phyloP scores from a whole-genome alignment of 1,139 yeast genomes.

The Zygosaccharomyces pseudobailii region DNA sequence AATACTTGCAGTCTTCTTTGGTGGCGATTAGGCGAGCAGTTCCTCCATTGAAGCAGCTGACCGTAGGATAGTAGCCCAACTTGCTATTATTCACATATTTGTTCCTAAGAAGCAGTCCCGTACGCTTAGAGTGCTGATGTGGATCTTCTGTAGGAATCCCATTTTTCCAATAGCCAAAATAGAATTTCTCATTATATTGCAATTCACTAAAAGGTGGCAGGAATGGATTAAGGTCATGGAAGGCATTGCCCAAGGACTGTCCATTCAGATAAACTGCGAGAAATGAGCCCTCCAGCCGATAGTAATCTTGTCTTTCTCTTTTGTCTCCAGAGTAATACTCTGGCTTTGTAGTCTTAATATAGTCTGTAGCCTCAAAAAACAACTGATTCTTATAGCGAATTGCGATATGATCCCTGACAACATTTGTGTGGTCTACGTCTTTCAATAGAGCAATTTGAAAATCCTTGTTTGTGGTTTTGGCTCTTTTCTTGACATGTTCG shows the following conservation, averaged over 20 bases:
- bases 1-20: conserved; percentile 17
- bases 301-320: conserved; percentile 27
- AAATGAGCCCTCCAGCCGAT: conserved; percentile 28
- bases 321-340: conserved; percentile 30
- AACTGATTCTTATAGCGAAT: conserved; percentile 73
- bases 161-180: conserved; percentile 40
- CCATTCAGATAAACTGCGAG: conserved; percentile 79
- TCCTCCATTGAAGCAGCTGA: conserved; percentile 80
- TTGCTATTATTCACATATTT: conserved; percentile 65
- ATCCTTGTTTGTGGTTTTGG: conserved; percentile 21
- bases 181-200: conserved; percentile 39
- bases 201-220: conserved; percentile 65
- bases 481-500: conserved; percentile 14
- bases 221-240: conserved; percentile 67
- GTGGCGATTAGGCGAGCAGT: conserved; percentile 41
- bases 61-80: conserved; percentile 87
- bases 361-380: conserved; percentile 84
- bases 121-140: conserved; percentile 4
- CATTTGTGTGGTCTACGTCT: conserved; percentile 25
- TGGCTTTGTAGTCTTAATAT: conserved; percentile 56
- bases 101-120: conserved; percentile 40
- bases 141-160: conserved; percentile 16
- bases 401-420: conserved; percentile 81
- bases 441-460: conserved; percentile 29
- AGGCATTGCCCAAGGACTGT: conserved; percentile 54